Evolutionary conservation across 2,329 filamentous ascomycete genomes (phyloP).

Genomic region (Plectosphaerella sp.): DNA sequence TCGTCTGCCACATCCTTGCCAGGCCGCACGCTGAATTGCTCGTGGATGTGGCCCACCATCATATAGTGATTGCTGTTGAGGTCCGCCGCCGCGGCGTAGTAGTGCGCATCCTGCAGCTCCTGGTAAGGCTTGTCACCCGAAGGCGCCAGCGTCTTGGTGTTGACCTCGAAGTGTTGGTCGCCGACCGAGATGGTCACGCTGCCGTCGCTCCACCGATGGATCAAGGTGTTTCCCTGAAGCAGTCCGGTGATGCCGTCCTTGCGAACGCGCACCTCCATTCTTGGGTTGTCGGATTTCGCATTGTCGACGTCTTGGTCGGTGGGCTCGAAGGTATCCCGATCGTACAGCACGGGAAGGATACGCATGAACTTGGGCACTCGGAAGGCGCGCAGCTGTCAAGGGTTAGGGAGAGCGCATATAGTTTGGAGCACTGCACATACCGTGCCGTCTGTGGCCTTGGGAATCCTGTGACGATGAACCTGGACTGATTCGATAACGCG

Average conservation of each 20-base stretch:
- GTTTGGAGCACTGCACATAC: conserved; percentile 31
- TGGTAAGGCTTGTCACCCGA: conserved; percentile 55
- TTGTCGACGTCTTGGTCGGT: conserved; percentile 50
- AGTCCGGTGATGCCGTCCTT: conserved; percentile 60
- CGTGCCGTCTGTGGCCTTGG: conserved; percentile 62
- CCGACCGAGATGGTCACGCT: conserved; percentile 73
- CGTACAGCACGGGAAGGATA: conserved; percentile 64
- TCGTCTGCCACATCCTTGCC: conserved; percentile 66
- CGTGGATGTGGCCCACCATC: conserved; percentile 71
- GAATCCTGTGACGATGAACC: conserved; percentile 64
- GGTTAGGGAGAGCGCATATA: background rate
- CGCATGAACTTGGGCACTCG: conserved; percentile 70
- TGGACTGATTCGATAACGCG: conserved; percentile 59
- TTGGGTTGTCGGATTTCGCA: conserved; percentile 48
- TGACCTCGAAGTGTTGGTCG: conserved; percentile 70
- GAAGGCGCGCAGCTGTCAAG: conserved; percentile 58
- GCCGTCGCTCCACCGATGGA: conserved; percentile 77
- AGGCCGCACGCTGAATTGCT: conserved; percentile 65
- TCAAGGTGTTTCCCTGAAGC: conserved; percentile 69
- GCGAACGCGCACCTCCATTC: conserved; percentile 66
- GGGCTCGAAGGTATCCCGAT: conserved; percentile 61
- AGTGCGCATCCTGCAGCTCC: conserved; percentile 66
- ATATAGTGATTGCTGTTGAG: conserved; percentile 64
- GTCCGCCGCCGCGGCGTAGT: conserved; percentile 70
- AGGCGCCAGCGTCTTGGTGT: conserved; percentile 65